These are phyloP conservation scores for Candida glucosophila DNA, from an alignment of 1,139 yeast genomes.

Conservation along the genomic window DNA sequence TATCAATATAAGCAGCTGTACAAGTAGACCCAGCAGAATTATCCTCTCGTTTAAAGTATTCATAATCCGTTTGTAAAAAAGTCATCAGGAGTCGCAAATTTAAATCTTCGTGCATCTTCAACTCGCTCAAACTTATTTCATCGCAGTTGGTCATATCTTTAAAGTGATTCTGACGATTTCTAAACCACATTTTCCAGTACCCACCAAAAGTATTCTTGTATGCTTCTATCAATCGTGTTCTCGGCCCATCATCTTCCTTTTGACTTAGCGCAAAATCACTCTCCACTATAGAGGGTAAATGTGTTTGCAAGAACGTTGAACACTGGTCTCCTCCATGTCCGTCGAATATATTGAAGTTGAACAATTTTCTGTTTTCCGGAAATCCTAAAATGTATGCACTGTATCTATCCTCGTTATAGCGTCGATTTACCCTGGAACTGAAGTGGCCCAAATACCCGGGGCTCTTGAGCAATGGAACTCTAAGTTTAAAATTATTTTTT, in stretches of 20 bases:
- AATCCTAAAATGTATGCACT: conserved; percentile 49
- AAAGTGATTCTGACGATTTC: conserved; percentile 37
- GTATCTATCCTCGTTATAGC: conserved; percentile 75
- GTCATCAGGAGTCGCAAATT: conserved; percentile 53
- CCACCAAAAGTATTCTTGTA: conserved; percentile 64
- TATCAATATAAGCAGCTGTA: conserved; percentile 66
- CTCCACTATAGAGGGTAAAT: conserved; percentile 54
- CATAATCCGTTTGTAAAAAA: conserved; percentile 55
- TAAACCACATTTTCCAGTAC: conserved; percentile 78
- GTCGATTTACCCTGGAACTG: conserved; percentile 66
- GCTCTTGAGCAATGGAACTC: conserved; percentile 52
- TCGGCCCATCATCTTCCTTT: conserved; percentile 16
- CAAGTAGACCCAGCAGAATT: conserved; percentile 70
- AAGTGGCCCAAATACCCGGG: conserved; percentile 79
- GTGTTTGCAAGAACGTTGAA: conserved; percentile 46
- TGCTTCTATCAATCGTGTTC: conserved; percentile 34
- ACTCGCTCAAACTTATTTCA: conserved; percentile 11
- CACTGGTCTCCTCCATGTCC: conserved; percentile 92
- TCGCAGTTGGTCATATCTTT: conserved; percentile 30
- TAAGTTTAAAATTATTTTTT: conserved; percentile 54
- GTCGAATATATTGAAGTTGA: conserved; percentile 73
- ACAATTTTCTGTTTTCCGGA: conserved; percentile 19
- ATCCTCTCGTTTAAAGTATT: conserved; percentile 25
- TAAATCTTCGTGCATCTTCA: conserved; percentile 37
- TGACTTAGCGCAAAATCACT: conserved; percentile 13